Evolutionary conservation across 768 basidiomycete genomes (phyloP).

Genomic region (Pholiota conissans): DNA sequence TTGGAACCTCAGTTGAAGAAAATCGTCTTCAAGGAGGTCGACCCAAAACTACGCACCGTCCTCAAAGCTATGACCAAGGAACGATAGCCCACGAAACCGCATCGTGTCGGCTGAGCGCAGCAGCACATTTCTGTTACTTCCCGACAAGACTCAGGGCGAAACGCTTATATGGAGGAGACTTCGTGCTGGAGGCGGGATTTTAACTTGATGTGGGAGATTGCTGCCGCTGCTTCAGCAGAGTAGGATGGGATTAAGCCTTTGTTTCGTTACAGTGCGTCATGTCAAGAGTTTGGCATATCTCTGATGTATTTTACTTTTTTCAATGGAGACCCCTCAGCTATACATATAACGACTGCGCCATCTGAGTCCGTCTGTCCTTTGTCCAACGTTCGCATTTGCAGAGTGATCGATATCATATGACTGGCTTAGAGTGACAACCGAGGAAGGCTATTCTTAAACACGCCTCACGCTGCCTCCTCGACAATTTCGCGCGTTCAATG

Average conservation of each 20-base stretch:
- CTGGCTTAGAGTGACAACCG: neutral
- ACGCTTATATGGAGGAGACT: neutral
- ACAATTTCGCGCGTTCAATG: neutral
- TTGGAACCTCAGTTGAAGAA: constrained; percentile 45
- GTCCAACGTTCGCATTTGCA: neutral
- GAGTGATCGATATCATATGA: neutral
- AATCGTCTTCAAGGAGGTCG: constrained; percentile 35
- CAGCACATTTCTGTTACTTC: neutral
- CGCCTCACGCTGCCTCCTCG: neutral
- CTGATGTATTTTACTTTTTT: constrained; percentile 1
- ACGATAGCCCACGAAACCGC: constrained; percentile 22
- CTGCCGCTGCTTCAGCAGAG: neutral
- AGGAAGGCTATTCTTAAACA: neutral
- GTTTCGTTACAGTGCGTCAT: neutral
- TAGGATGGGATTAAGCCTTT: neutral
- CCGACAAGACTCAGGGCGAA: neutral
- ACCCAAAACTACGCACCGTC: constrained; percentile 34
- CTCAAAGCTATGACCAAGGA: constrained; percentile 46
- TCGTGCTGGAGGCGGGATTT: neutral
- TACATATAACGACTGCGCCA: neutral
- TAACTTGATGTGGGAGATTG: neutral
- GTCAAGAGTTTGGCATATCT: neutral
- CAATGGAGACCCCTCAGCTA: neutral
- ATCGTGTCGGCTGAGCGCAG: neutral
- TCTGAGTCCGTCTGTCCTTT: neutral